Base-by-base conservation (phyloP, 805 yeast species). In the Starmera pachycereana region DNA sequence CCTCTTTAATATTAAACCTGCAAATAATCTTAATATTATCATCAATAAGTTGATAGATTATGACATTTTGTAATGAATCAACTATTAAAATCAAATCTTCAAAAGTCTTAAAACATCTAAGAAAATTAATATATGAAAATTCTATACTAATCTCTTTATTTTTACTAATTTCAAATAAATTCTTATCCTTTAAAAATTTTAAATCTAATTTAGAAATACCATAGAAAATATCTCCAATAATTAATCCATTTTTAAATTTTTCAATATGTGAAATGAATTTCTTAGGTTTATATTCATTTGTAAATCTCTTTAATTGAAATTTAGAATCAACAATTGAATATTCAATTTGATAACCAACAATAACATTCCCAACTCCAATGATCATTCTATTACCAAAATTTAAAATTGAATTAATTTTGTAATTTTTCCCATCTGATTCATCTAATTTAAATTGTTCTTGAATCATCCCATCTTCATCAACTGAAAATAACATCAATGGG, bases 251-350 rank as follows among this genome's bases (percentile, higher is more conserved):
- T 2, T 53, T 54, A 8, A 38, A 14, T 12, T 54, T 49, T 29
- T 41, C 44, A 22, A 54, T 39, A 12, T 29, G 29, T 9, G 45
- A 45, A 5, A 40, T 33, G 33, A 40, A 52, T 22, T 44, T 41
- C 5, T 43, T 34, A 0, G 49, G 39, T 10, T 37, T 36, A 22
- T 36, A 44, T 8, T 43, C 29, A 25, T 53, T 56, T 8, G 67
- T 57, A 1, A 51, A 43, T 19, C 38, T 38, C 8, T 38, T 43
- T 6, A 64, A 40, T 6, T 50, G 47, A 40, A 65, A 65, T 12
- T 53, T 50, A 29, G 65, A 54, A 27, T 61, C 62, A 19, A 59
- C 51, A 1, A 63, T 53, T 4, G 61, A 54, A 41, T 63, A 65
- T 12, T 53, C 58, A 12, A 64, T 43, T 35, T 56, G 54, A 37